Conservation (phyloP, 148 eudicot species). For the Heliosperma pusillum region DNA sequence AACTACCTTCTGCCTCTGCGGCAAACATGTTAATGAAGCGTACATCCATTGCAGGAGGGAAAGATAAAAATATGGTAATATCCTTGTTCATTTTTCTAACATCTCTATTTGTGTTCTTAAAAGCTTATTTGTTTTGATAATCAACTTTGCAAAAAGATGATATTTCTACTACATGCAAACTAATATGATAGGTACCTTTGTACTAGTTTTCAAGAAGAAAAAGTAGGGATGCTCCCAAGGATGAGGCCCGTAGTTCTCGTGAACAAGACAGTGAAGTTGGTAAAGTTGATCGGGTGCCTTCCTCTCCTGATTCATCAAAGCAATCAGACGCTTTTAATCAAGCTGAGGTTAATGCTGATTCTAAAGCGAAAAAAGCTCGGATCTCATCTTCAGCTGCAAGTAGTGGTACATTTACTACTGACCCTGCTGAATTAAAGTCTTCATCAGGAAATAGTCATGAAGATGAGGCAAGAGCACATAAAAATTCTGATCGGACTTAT, state of each 20-base stretch:
- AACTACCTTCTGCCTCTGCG: conserved; percentile 58
- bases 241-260: conserved; percentile 45
- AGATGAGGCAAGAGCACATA: conserved; percentile 43
- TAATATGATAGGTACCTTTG: conserved; percentile 5
- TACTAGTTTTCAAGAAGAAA: conserved; percentile 65
- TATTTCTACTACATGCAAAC: not conserved
- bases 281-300: conserved; percentile 46
- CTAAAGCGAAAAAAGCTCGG: conserved; percentile 40
- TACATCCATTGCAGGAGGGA: conserved; percentile 64
- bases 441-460: conserved; percentile 50
- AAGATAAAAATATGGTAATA: conserved; percentile 57
- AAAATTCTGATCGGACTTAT: conserved; percentile 41
- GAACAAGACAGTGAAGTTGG: conserved; percentile 57
- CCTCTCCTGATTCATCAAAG: conserved; percentile 49
- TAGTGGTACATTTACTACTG: conserved; percentile 50
- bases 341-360: conserved; percentile 45
- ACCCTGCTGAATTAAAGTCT: conserved; percentile 43
- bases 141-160: not conserved
- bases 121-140: not conserved
- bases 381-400: conserved; percentile 36
- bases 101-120: conserved; percentile 6
- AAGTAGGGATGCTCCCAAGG: conserved; percentile 51
- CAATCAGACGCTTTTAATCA: conserved; percentile 40
- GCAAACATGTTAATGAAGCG: conserved; percentile 67
- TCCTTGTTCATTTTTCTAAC: conserved; percentile 7